phyloP scores from a whole-genome alignment of 345 rosid genomes.

The Linum lewisii region DNA sequence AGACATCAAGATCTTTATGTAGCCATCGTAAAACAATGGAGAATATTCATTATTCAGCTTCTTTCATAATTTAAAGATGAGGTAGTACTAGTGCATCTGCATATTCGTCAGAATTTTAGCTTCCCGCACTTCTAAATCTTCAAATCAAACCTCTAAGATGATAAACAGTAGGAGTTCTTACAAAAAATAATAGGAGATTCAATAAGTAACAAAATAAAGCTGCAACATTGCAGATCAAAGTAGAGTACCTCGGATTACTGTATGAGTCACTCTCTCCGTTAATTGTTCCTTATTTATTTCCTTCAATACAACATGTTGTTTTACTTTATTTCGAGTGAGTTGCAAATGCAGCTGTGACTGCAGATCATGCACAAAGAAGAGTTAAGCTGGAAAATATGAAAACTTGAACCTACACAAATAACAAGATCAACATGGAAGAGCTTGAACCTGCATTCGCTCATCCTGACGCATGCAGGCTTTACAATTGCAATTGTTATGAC shows the following conservation, averaged over 20 bases:
- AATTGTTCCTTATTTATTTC: slow-evolving; percentile 38
- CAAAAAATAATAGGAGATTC: slow-evolving; percentile 18
- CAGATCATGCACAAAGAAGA: slow-evolving; percentile 15
- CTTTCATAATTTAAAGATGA: slow-evolving; percentile 11
- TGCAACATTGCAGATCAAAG: background rate
- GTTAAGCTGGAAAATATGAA: background rate
- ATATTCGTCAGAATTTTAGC: background rate
- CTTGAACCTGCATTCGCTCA: slow-evolving; percentile 20
- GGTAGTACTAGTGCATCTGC: background rate
- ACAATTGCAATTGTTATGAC: slow-evolving; percentile 15
- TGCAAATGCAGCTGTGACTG: background rate
- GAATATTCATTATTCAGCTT: slow-evolving; percentile 4
- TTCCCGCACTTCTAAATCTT: background rate
- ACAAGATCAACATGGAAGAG: background rate
- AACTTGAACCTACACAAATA: background rate
- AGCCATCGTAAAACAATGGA: slow-evolving; percentile 1
- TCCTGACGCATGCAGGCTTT: slow-evolving; percentile 18
- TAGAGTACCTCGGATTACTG: slow-evolving; percentile 23
- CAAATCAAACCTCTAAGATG: background rate
- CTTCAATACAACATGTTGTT: slow-evolving; percentile 25
- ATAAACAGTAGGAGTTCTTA: no score
- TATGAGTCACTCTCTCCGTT: slow-evolving; percentile 35
- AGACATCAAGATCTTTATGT: background rate
- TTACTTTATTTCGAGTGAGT: slow-evolving; percentile 14
- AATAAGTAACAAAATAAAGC: slow-evolving; percentile 13